These are phyloP conservation scores for Zopfia rhizophila DNA, from an alignment of 2,329 filamentous ascomycete species.

Conservation along the genomic window DNA sequence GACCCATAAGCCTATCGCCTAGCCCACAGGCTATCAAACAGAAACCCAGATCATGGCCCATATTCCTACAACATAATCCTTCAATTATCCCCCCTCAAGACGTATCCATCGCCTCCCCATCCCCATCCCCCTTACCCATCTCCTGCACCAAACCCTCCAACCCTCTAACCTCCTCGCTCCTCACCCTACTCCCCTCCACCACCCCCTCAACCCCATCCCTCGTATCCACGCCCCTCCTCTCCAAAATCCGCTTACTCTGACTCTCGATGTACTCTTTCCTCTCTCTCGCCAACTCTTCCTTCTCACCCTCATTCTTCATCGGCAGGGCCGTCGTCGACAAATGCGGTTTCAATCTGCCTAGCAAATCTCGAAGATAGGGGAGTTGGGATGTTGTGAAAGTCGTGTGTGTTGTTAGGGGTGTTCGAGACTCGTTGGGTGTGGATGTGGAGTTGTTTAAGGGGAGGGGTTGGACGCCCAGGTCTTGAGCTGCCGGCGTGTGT, in stretches of 20 bases:
- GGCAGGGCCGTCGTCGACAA: conserved; percentile 57
- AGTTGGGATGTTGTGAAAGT: conserved; percentile 86
- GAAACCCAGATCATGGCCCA: too few relatives aligned
- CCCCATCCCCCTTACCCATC: conserved; percentile 19
- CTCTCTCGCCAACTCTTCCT: conserved; percentile 69
- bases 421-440: conserved; percentile 46
- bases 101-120: conserved; percentile 39
- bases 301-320: conserved; percentile 40
- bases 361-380: conserved; percentile 77
- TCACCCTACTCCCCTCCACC: conserved; percentile 21
- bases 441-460: conserved; percentile 29
- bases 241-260: conserved; percentile 79
- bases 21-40: too few relatives aligned
- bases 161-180: conserved; percentile 41
- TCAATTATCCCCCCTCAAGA: too few relatives aligned
- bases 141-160: conserved; percentile 40
- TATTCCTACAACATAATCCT: too few relatives aligned
- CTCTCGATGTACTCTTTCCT: conserved; percentile 85
- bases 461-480: conserved; percentile 56
- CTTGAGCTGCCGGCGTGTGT: conserved; percentile 57
- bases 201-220: conserved; percentile 45
- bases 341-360: conserved; percentile 74
- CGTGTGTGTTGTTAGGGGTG: conserved; percentile 73
- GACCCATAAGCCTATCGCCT: too few relatives aligned
- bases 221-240: conserved; percentile 74